Evolutionary conservation across 1,139 yeast species (phyloP), one percentile per base, ranked within the genome.

Genomic region (Wickerhamiella infanticola): DNA sequence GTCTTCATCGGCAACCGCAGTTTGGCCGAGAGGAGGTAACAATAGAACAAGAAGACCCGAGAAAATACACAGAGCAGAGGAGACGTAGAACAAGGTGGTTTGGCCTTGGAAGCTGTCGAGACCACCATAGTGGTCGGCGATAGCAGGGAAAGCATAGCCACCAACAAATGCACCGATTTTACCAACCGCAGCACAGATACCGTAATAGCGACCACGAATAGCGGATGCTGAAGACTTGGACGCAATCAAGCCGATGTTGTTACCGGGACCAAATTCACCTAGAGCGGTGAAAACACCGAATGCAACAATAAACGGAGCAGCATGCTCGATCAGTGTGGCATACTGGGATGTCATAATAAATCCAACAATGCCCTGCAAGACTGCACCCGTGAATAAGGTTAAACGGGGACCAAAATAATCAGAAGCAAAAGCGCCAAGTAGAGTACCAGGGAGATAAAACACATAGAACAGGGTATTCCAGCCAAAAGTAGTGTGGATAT

Each of bases 181-280:
- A 58, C 95, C 96, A 46, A 77, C 58, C 29, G 95, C 95, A 48
- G 96, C 95, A 42, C 94, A 90, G 55, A 85, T 72, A 55, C 93
- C 93, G 61, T 88, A 88, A 65, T 82, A 83, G 57, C 81, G 83
- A 50, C 96, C 96, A 67, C 96, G 78, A 47, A 86, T 74, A 27
- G 94, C 78, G 13, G 95, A 81, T 40, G 95, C 82, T 45, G 80
- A 74, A 31, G 94, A 81, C 65, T 86, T 86, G 38, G 95, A 74
- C 27, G 95, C 94, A 51, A 88, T 69, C 49, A 82, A 67, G 54
- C 96, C 96, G 61, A 82, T 80, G 63, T 83, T 84, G 64, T 86
- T 85, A 65, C 97, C 97, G 13, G 95, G 88, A 26, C 95, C 95
- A 63, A 86, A 82, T 64, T 88, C 96, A 56, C 97, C 97, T 43